Base-by-base conservation (phyloP, 106 monocot genomes). In the Xerophyta viscosa region DNA sequence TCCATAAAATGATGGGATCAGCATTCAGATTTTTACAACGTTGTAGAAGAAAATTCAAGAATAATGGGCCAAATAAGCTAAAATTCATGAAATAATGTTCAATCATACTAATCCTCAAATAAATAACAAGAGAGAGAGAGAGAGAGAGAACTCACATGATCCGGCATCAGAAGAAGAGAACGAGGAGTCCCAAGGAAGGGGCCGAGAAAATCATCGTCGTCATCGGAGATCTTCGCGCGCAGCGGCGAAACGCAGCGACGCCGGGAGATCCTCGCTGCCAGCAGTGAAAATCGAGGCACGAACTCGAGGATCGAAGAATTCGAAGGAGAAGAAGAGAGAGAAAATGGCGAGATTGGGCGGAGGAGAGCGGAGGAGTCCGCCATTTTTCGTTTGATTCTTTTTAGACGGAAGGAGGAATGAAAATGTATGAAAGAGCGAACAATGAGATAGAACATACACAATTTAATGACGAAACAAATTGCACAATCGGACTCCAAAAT, bases 181-280 rank as follows among this genome's bases (percentile, higher is more conserved):
- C 31, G 71, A 66, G 29, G 82, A 55, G 9, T 90, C 84, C 89
- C 89, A 90, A 0, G 89, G 89, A 45, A 80, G 84, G 12, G 84
- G 77, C 2, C 84, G 84, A 36, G 60, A 74, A 6, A 62, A 61
- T 12, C 31, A 5, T 31, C 67, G 5, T 55, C 70, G 0, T 71
- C 70, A 20, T 66, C 69, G 24, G 68, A 54, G 37, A 63, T 65
- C 51, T 50, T 60, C 18, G 74, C 62, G 17, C 43, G 43, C 43
- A 33, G 33, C 33, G 33, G 11, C 11, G 7, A 11, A 33, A 33
- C 33, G 7, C 33, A 6, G 33, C 33, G 33, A 11, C 33, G 11
- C 33, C 11, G 5, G n/a, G 33, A 5, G 33, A 33, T 33, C 33
- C 33, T 33, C 10, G 7, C 10, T 27, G 62, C 24, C 64, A 51